Evolutionary conservation across 139 green algal genomes (phyloP).

Genomic region (Chlorella sorokiniana): DNA sequence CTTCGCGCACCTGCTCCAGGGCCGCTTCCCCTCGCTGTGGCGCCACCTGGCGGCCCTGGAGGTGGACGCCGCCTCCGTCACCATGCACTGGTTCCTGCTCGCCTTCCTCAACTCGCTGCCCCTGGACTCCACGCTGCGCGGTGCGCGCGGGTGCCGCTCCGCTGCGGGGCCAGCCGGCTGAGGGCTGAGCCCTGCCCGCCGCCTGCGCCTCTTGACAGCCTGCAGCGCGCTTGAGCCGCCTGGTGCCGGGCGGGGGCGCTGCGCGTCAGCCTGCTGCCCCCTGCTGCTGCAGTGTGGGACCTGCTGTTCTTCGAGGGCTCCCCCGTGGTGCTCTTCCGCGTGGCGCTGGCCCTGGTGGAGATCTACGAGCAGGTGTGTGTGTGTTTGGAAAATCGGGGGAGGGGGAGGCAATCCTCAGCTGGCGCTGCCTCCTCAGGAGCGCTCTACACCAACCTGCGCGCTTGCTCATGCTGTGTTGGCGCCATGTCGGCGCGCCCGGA

Average conservation of each 20-base stretch:
- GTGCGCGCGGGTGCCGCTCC: neutral
- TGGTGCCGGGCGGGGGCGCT: no score
- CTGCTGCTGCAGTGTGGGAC: slow-evolving; percentile 69
- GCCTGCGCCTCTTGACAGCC: neutral
- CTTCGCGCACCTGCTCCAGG: slow-evolving; percentile 64
- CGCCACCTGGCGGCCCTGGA: slow-evolving; percentile 62
- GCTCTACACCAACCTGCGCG: no score
- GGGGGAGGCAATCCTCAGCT: neutral
- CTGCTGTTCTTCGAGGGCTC: slow-evolving; percentile 76
- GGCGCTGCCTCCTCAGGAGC: neutral
- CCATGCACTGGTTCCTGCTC: slow-evolving; percentile 84
- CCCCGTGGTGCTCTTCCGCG: slow-evolving; percentile 75
- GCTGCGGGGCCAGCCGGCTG: neutral
- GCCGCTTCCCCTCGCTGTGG: slow-evolving; percentile 62
- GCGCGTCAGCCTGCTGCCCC: neutral
- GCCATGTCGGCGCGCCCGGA: no score
- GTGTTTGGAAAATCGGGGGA: neutral
- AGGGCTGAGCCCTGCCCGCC: neutral
- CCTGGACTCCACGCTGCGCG: slow-evolving; percentile 63
- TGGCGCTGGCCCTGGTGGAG: slow-evolving; percentile 77
- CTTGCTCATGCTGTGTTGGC: no score
- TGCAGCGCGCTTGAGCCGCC: neutral
- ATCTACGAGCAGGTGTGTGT: slow-evolving; percentile 61
- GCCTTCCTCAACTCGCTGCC: slow-evolving; percentile 90
- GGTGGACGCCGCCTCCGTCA: slow-evolving; percentile 66